Base-by-base conservation (phyloP, 2,329 filamentous ascomycete genomes). In the Aquanectria penicillioides region DNA sequence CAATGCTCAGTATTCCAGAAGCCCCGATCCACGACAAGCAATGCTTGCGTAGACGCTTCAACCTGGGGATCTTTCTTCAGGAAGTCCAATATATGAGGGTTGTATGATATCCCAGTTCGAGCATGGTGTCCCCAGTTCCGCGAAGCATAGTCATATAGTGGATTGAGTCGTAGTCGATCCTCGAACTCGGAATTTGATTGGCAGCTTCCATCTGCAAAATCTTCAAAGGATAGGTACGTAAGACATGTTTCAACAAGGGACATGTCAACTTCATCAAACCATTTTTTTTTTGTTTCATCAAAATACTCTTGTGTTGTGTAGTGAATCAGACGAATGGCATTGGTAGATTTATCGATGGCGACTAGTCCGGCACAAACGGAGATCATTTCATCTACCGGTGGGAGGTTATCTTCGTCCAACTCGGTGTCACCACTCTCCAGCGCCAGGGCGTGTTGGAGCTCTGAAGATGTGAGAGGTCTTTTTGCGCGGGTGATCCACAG, bases 271-370 rank as follows among this genome's bases (percentile, higher is more conserved):
- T 68, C 20, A 0, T 72, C 70, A 52, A 81, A 75, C 68, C 73
- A 77, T 5, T 40, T 18, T 0, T 7, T 29, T 10, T 54, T 40
- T 1, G 62, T 75, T 11, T 57, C 43, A 15, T 77, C 69, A 36
- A 83, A 74, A 61, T 80, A 83, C 33, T 81, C 74, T 37, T 81
- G 76, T 1, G 79, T 71, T 0, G 80, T 82, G 51, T 79, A 78
- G 59, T 83, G 80, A 4, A 80, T 77, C 0, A 82, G 60, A 4
- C 78, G 72, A 7, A 82, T 67, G 20, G 75, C 67, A 17, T 69
- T 40, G 40, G 70, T 81, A 36, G 76, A 59, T 44, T 75, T 52
- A 29, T 82, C 77, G 3, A 80, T 31, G 0, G 71, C 75, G 2
- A 82, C 74, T 10, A 83, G 47, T 0, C 80, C 80, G 25, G 73